Conservation (phyloP, 1,284 basidiomycete genomes). For the Puccinia horiana region DNA sequence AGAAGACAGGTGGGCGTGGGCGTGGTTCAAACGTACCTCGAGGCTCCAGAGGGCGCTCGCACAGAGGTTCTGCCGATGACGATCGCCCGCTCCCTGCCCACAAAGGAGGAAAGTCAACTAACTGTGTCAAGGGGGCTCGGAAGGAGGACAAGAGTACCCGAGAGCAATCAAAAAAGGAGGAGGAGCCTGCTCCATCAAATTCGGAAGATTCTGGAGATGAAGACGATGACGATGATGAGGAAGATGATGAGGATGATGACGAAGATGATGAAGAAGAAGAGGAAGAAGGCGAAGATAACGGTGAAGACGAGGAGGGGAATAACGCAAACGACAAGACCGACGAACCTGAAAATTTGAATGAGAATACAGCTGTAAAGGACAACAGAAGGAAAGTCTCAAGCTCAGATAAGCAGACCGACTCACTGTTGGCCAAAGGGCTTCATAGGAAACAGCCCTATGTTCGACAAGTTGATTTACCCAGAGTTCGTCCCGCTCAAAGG, state of each 20-base stretch:
- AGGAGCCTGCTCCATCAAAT: background rate
- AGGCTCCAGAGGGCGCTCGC: constrained; percentile 3
- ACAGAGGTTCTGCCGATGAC: constrained; percentile 17
- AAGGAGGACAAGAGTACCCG: background rate
- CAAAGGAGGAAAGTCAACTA: background rate
- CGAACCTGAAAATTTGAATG: background rate
- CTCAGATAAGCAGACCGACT: background rate
- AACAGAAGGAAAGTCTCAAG: background rate
- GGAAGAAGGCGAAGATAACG: background rate
- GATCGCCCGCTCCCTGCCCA: background rate
- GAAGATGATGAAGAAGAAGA: constrained; percentile 3
- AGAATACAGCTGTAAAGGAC: background rate
- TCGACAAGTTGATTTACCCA: constrained; percentile 41
- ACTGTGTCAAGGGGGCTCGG: background rate
- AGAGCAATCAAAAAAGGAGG: background rate
- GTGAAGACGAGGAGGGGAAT: constrained; percentile 6
- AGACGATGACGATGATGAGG: constrained; percentile 11
- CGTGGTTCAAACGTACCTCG: constrained; percentile 20
- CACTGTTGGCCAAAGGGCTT: background rate
- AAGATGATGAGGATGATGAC: background rate
- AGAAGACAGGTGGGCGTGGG: constrained; percentile 1
- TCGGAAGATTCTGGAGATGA: constrained; percentile 8
- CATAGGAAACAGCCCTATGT: constrained; percentile 41
- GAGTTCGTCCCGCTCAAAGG: constrained; percentile 15
- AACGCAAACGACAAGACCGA: background rate